Conservation (phyloP, 805 yeast genomes). For the Ascoidea rubescens region DNA sequence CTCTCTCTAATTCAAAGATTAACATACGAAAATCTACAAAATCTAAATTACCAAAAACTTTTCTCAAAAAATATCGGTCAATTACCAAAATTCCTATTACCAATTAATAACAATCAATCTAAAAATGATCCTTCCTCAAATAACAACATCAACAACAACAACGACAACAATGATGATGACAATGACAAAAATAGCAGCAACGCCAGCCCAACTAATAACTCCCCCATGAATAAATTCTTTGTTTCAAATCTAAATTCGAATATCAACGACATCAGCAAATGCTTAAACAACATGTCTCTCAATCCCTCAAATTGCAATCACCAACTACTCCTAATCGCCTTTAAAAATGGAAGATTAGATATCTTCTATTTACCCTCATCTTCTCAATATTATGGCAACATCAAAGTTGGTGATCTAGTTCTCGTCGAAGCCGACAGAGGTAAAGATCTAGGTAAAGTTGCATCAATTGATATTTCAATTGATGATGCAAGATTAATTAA, state of each 20-base stretch:
- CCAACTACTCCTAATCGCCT: conserved; percentile 48
- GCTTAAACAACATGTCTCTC: no score
- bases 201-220: no score
- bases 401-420: conserved; percentile 51
- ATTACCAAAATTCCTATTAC: conserved; percentile 9
- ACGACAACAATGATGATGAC: conserved; percentile 6
- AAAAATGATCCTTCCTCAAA: conserved; percentile 8
- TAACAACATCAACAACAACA: conserved; percentile 6
- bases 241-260: no score
- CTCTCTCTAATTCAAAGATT: conserved; percentile 7
- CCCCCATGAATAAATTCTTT: no score
- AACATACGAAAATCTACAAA: conserved; percentile 4
- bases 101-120: conserved; percentile 4
- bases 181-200: conserved; percentile 1
- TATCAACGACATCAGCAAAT: no score
- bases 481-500: conserved; percentile 60
- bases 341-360: conserved; percentile 71
- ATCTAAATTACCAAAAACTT: conserved; percentile 13
- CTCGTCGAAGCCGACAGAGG: conserved; percentile 82
- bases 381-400: conserved; percentile 15
- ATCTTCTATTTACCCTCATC: conserved; percentile 48
- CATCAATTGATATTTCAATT: conserved; percentile 38
- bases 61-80: conserved; percentile 12
- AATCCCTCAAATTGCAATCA: not conserved
- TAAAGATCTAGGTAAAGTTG: conserved; percentile 57